Conservation (phyloP, 805 yeast genomes). For the Metschnikowia gruessii region DNA sequence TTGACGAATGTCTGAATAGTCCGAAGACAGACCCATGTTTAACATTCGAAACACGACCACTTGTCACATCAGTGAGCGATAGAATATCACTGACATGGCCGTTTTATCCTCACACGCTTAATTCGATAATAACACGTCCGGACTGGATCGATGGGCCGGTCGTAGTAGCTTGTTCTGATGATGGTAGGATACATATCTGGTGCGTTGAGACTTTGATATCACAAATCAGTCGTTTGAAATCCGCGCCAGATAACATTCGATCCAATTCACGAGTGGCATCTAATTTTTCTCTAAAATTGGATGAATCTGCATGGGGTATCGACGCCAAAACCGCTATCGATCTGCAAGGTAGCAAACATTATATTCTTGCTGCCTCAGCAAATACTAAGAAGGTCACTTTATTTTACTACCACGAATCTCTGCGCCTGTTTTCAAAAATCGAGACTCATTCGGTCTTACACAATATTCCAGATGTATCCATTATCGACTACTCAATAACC, state of each 20-base stretch:
- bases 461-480: conserved; percentile 53
- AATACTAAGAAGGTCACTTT: conserved; percentile 48
- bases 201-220: conserved; percentile 25
- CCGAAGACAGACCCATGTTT: conserved; percentile 28
- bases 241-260: conserved; percentile 13
- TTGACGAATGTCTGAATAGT: conserved; percentile 25
- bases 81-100: conserved; percentile 49
- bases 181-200: conserved; percentile 49
- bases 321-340: conserved; percentile 36
- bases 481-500: conserved; percentile 26
- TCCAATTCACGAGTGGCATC: conserved; percentile 24
- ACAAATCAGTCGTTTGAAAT: conserved; percentile 6
- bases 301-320: conserved; percentile 61
- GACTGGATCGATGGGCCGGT: conserved; percentile 40
- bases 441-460: conserved; percentile 46
- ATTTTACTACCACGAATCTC: conserved; percentile 32
- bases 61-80: conserved; percentile 39
- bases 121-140: conserved; percentile 41
- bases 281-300: conserved; percentile 24
- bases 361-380: conserved; percentile 50
- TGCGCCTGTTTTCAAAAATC: conserved; percentile 28
- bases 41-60: conserved; percentile 44
- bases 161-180: conserved; percentile 51
- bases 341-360: conserved; percentile 20
- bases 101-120: conserved; percentile 53